These are phyloP conservation scores for Sorghum bicolor DNA, from an alignment of 176 grass and related monocot genomes.

Conservation along the genomic window Sorghum_bicolor_NCBIv3 NC_012872.2:55661001-55661500, in stretches of 20 bases:
- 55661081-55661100: not conserved
- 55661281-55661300: constrained; percentile 26
- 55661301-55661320: not conserved
- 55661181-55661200: not conserved
- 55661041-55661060: not conserved
- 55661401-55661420: constrained; percentile 40
- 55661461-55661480: no score
- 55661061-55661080: not conserved
- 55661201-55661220: not conserved
- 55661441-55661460: no score
- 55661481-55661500: no score
- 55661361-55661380: not conserved
- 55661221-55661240: not conserved
- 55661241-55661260: not conserved
- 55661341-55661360: not conserved
- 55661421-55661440: no score
- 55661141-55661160: not conserved
- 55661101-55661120: not conserved
- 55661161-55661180: not conserved
- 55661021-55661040: no score
- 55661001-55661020: no score
- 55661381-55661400: constrained; percentile 18
- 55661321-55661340: not conserved
- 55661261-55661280: constrained; percentile 61
- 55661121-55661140: not conserved